Conservation (phyloP, 768 basidiomycete genomes). For the Dentipellis fragilis region DNA sequence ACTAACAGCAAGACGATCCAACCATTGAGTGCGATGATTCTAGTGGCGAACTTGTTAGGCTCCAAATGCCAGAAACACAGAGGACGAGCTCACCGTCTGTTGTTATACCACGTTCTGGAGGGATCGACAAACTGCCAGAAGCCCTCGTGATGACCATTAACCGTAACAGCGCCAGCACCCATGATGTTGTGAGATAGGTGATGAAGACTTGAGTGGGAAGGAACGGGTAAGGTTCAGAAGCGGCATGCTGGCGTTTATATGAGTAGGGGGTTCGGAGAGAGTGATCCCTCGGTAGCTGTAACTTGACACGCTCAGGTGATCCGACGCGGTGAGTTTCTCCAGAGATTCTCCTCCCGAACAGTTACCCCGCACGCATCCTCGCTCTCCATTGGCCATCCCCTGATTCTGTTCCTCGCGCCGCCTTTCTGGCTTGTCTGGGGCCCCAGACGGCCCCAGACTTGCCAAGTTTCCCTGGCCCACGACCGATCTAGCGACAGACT, state of each 20-base stretch:
- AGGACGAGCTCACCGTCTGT: neutral
- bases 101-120: constrained; percentile 1
- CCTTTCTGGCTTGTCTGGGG: neutral
- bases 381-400: constrained; percentile 13
- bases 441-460: neutral
- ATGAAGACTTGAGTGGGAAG: neutral
- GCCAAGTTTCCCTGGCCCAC: neutral
- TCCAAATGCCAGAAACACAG: neutral
- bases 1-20: constrained; percentile 63
- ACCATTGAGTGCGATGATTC: constrained; percentile 26
- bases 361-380: constrained; percentile 8
- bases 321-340: constrained; percentile 11
- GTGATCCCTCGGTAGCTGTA: constrained; percentile 6
- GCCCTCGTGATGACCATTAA: neutral
- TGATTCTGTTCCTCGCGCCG: constrained; percentile 1
- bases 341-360: constrained; percentile 11
- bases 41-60: neutral
- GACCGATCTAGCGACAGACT: too few species aligned
- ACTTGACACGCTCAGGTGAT: neutral
- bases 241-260: neutral
- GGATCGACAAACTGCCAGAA: neutral
- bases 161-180: neutral
- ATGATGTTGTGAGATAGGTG: neutral
- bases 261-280: constrained; percentile 2
- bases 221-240: neutral